Base-by-base conservation (phyloP, 805 yeast genomes). In the Pichia paraexigua region DNA sequence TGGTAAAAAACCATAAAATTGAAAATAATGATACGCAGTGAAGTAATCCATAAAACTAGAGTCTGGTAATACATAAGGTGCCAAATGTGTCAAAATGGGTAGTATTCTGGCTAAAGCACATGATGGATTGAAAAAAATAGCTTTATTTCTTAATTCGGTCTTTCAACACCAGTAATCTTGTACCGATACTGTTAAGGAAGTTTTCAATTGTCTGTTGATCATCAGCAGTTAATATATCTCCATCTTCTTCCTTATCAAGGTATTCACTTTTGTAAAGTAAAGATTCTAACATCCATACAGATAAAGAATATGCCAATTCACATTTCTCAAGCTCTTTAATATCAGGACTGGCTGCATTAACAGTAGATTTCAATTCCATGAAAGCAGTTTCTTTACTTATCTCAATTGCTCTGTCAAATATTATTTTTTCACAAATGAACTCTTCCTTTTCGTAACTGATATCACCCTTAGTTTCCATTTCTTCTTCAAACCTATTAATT, bases 251-350 rank as follows among this genome's bases (percentile, higher is more conserved):
- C n/a, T 41, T 55, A 13, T 46, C 49, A 13, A 52, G 51, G 24
- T 49, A 50, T 3, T 56, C 55, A 30, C 60, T 60, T 48, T 58
- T 58, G 53, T 85, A 92, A 49, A 90, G 67, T 27, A 92, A 71
- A 1, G 96, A 89, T 63, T 89, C 95, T 61, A 92, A 72, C 97
- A 92, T 89, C 97, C 97, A 92, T 48, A 92, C 79, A 0, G 97
- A 83, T 0, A 96, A 88, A 5, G 95, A 87, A 65, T 92, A 92
- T 10, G 92, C 86, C 53, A 87, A 69, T 67, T 91, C 97, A 68
- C 97, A 91, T 8, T 85, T 86, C 20, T 73, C 71, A 47, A 87
- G 65, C 61, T 85, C 90, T 50, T 80, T 85, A 44, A 87, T 87
- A 41, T 77, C 79, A 10, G n/a, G 8, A 9, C n/a, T 22, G n/a